A percentile compares a stretch with the other conserved stretches of the same genome.
Conservation (phyloP, 768 basidiomycete species). For the Termitomyces sp. region DNA sequence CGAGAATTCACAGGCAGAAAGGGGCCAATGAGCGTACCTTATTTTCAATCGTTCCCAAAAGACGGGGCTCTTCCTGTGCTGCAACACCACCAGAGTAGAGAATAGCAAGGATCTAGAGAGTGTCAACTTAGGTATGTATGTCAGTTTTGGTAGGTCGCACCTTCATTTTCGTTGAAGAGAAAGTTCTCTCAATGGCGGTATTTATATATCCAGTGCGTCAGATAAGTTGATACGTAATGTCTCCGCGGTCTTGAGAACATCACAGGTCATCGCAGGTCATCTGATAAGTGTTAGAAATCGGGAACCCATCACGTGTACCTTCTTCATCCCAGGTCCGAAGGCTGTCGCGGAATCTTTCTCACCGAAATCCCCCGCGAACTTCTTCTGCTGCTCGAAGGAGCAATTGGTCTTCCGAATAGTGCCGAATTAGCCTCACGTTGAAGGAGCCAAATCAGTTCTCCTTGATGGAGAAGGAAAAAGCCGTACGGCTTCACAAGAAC, state of each 20-base stretch:
- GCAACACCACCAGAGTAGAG: constrained; percentile 67
- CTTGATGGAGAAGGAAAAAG: background rate
- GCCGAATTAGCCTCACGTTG: background rate
- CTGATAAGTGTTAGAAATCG: constrained; percentile 2
- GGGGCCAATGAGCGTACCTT: constrained; percentile 35
- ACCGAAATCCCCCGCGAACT: constrained; percentile 9
- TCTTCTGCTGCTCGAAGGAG: background rate
- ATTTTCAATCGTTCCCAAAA: constrained; percentile 81
- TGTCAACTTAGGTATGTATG: background rate
- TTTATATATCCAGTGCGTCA: constrained; percentile 9
- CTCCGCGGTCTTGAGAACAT: background rate
- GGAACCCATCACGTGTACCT: constrained; percentile 12
- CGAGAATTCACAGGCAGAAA: background rate
- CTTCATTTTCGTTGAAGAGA: constrained; percentile 35
- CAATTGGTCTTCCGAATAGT: background rate
- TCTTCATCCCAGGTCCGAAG: constrained; percentile 5
- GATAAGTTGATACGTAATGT: background rate
- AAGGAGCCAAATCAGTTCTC: too few relatives aligned
- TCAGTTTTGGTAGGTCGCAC: constrained; percentile 15
- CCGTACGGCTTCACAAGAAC: background rate
- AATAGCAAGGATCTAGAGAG: constrained; percentile 61
- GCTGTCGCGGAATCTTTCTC: background rate
- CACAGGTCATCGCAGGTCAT: constrained; percentile 8
- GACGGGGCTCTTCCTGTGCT: constrained; percentile 66
- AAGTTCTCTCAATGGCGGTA: background rate